Conservation (phyloP, 345 rosid species). For the Anacardium occidentale region DNA sequence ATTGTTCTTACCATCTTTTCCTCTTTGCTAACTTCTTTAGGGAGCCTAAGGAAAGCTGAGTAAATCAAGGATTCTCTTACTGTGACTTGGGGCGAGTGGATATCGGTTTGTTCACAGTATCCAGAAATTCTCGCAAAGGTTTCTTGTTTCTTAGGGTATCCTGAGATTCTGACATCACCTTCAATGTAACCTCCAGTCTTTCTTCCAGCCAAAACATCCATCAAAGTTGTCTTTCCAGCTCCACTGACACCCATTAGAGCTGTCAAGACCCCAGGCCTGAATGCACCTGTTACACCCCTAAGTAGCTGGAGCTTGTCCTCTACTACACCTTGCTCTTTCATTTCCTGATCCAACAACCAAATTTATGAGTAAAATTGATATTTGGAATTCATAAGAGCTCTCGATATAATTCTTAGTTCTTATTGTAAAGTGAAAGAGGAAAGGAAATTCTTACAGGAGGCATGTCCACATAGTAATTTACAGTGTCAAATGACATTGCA, state of each 20-base stretch:
- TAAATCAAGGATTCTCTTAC: conserved; percentile 75
- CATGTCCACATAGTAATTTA: conserved; percentile 76
- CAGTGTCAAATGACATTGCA: conserved; percentile 68
- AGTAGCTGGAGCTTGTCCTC: conserved; percentile 74
- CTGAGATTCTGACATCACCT: conserved; percentile 82
- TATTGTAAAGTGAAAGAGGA: not conserved
- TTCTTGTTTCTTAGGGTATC: conserved; percentile 79
- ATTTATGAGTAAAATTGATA: not conserved
- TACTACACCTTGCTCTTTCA: conserved; percentile 75
- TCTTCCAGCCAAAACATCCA: conserved; percentile 96
- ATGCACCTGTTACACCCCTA: conserved; percentile 70
- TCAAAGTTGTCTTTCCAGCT: conserved; percentile 94
- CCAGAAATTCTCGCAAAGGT: conserved; percentile 96
- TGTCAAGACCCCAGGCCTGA: conserved; percentile 88
- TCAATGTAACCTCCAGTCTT: conserved; percentile 89
- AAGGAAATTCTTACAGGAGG: conserved; percentile 53
- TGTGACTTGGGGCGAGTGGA: conserved; percentile 92
- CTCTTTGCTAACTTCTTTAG: conserved; percentile 62
- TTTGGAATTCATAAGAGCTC: not conserved
- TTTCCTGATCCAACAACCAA: conserved; percentile 53
- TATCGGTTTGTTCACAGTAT: conserved; percentile 85
- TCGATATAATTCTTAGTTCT: not conserved
- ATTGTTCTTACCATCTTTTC: conserved; percentile 64
- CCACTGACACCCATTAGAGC: conserved; percentile 98
- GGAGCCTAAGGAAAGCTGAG: conserved; percentile 88